A percentile compares a stretch with the other conserved stretches of the same genome.
Conservation (phyloP, 225 moss, liverwort and hornwort species). For the Marchantia paleacea region DNA sequence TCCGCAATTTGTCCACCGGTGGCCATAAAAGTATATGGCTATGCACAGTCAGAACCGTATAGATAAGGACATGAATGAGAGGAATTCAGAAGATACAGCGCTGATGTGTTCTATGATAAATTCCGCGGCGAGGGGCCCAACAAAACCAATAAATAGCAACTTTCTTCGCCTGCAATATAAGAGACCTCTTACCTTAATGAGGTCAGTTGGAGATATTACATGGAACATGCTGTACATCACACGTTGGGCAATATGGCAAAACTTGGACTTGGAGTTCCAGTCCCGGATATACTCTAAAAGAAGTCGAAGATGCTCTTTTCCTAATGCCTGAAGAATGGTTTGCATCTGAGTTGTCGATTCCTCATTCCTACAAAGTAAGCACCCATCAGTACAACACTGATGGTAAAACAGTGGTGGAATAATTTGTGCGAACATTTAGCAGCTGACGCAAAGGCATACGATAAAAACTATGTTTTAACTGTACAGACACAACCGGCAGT, state of each 20-base stretch:
- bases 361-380: constrained; percentile 44
- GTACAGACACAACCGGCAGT: too few species aligned
- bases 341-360: constrained; percentile 53
- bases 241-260: constrained; percentile 88
- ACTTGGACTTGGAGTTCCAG: constrained; percentile 94
- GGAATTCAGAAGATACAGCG: too few species aligned
- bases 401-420: background rate
- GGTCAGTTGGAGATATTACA: constrained; percentile 64
- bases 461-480: background rate
- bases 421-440: too few species aligned
- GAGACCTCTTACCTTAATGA: constrained; percentile 56
- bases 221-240: constrained; percentile 69
- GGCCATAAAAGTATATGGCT: too few species aligned
- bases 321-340: constrained; percentile 60
- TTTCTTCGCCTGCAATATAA: too few species aligned
- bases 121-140: too few species aligned
- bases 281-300: constrained; percentile 85
- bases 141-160: too few species aligned
- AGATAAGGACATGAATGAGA: too few species aligned
- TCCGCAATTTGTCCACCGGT: too few species aligned
- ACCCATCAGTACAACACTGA: background rate
- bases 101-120: too few species aligned
- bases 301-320: constrained; percentile 73
- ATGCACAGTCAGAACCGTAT: too few species aligned
- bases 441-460: background rate